Conservation (phyloP, 2,329 filamentous ascomycete species). For the Zalaria obscura region DNA sequence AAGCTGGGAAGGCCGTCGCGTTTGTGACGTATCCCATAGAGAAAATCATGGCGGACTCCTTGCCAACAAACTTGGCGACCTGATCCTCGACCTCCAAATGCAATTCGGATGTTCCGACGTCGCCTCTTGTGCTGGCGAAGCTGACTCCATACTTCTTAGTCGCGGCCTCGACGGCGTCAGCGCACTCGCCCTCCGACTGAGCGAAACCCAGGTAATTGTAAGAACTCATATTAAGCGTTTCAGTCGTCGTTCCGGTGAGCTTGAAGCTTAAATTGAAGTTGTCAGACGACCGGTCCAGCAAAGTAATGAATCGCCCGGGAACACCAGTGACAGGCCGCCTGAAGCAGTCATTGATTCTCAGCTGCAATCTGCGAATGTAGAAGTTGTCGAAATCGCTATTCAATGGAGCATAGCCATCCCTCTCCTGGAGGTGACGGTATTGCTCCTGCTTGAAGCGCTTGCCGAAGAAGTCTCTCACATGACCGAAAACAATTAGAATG, state of each 20-base stretch:
- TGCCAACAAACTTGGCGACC: constrained; percentile 83
- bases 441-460: constrained; percentile 83
- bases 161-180: constrained; percentile 76
- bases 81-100: constrained; percentile 79
- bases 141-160: constrained; percentile 77
- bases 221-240: constrained; percentile 96
- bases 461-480: constrained; percentile 94
- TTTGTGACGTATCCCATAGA: constrained; percentile 99
- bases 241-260: constrained; percentile 77
- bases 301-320: constrained; percentile 82
- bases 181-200: constrained; percentile 91
- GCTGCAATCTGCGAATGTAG: constrained; percentile 83
- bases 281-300: constrained; percentile 79
- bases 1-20: constrained; percentile 76
- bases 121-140: constrained; percentile 65
- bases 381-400: constrained; percentile 99
- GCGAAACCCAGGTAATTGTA: constrained; percentile 99
- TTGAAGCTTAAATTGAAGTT: constrained; percentile 87
- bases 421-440: constrained; percentile 69
- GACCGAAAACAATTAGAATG: constrained; percentile 86
- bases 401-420: constrained; percentile 83
- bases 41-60: constrained; percentile 89
- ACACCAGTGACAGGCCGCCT: constrained; percentile 85
- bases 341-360: constrained; percentile 94
- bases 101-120: constrained; percentile 77